Percentiles rank a stretch among this genome's conserved stretches.
Evolutionary conservation across 169 alveolate genomes (phyloP).

Genomic region (Amoebophrya sp.): DNA sequence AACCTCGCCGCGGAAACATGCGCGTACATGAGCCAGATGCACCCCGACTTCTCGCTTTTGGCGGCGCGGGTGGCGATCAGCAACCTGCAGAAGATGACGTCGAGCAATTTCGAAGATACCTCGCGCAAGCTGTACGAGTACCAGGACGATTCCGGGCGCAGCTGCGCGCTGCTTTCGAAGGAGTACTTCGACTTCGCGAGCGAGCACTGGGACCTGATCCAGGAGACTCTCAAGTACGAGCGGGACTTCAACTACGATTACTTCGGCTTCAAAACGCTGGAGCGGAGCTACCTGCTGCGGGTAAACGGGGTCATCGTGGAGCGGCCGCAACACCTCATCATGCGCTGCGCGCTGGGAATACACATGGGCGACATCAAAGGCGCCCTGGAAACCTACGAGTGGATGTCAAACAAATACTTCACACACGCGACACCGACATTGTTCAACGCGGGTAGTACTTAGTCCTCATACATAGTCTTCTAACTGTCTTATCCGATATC

Average conservation of each 20-base stretch:
- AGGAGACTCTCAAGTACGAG: slow-evolving; percentile 77
- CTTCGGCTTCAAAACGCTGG: slow-evolving; percentile 92
- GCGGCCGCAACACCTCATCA: slow-evolving; percentile 93
- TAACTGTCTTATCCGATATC: too few species aligned
- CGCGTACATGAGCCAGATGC: slow-evolving; percentile 96
- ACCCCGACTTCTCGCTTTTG: slow-evolving; percentile 88
- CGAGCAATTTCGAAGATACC: slow-evolving; percentile 61
- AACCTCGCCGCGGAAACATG: slow-evolving; percentile 95
- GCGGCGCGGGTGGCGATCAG: slow-evolving; percentile 94
- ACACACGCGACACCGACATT: slow-evolving; percentile 98
- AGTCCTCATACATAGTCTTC: too few species aligned
- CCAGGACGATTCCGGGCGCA: slow-evolving; percentile 68
- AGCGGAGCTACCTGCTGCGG: too few species aligned
- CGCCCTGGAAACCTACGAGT: slow-evolving; percentile 60
- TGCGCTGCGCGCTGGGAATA: slow-evolving; percentile 95
- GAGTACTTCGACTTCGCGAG: slow-evolving; percentile 76
- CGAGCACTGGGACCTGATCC: slow-evolving; percentile 61
- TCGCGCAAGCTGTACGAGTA: slow-evolving; percentile 46
- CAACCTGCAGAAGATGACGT: slow-evolving; percentile 92
- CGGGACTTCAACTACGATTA: slow-evolving; percentile 89
- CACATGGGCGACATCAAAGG: slow-evolving; percentile 88
- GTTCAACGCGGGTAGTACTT: slow-evolving; percentile 92
- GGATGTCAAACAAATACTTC: slow-evolving; percentile 82
- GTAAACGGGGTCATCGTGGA: slow-evolving; percentile 79
- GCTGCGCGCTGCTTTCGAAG: slow-evolving; percentile 76